Base-by-base conservation (phyloP, 1,139 yeast genomes). In the Hyphopichia wangnamkhiaoensis region DNA sequence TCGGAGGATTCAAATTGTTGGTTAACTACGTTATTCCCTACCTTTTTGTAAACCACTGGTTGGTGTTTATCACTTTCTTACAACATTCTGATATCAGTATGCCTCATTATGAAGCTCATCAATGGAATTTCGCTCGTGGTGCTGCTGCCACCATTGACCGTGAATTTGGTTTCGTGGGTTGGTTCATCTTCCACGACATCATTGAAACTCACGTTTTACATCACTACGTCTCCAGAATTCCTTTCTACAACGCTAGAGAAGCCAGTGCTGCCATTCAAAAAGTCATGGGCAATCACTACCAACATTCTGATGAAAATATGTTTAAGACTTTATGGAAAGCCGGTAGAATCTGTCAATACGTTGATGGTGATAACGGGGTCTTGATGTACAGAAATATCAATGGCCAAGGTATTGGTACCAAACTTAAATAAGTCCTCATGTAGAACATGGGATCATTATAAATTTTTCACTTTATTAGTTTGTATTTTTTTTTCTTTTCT, bases 111-210 rank as follows among this genome's bases (percentile, higher is more conserved):
- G 74, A 72, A 43, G 72, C 75, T 42, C 52, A 59, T 32, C 80
- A 78, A 58, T 79, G 84, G 84, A 79, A 70, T 40, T 79, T 79
- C 52, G 83, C 83, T 30, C 71, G 82, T 61, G 84, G 84, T 54
- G 84, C 84, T 32, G 84, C 84, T 44, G 80, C 83, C 33, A 79
- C 84, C 37, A 76, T 79, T 44, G 84, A 79, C 54, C 68, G 84
- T 58, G 70, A 79, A 49, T 78, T 76, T 54, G 84, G 84, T n/a
- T 76, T 77, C 50, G 61, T 76, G 41, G 84, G 84, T 43, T 64
- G 68, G 54, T 68, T 72, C 61, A 68, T 78, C 49, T 78, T 79
- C 75, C 84, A 79, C 53, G 84, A 79, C 53, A 79, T 79, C 49
- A 79, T 79, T 50, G 84, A 79, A 58, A 79, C 84, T 36, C 84